Evolutionary conservation across 2,329 filamentous ascomycete species (phyloP).

Genomic region (Penicillium sp.): DNA sequence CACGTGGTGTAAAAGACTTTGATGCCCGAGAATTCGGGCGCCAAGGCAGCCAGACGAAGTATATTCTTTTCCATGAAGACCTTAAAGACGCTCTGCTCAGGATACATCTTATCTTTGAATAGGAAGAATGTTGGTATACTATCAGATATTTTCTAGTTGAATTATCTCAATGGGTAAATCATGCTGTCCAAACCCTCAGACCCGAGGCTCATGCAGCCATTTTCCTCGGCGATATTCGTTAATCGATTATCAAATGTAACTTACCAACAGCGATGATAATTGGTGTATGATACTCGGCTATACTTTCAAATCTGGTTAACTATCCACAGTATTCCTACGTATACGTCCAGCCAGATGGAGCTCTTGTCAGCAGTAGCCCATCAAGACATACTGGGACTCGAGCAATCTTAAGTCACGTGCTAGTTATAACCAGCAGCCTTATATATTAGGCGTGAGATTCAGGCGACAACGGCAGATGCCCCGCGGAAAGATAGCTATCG

Average conservation of each 20-base stretch:
- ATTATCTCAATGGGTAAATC: neutral
- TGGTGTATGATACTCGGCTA: too few relatives aligned
- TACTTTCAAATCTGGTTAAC: neutral
- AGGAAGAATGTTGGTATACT: neutral
- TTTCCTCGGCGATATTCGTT: neutral
- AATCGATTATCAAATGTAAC: neutral
- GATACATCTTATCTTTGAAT: neutral
- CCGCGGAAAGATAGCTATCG: slow-evolving; percentile 13
- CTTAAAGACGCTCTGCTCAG: neutral
- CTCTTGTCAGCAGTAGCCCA: neutral
- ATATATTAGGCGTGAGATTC: neutral
- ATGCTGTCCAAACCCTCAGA: neutral
- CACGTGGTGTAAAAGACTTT: slow-evolving; percentile 15
- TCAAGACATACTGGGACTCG: neutral
- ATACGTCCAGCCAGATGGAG: neutral
- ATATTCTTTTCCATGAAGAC: neutral
- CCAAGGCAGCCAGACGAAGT: neutral
- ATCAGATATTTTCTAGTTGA: neutral
- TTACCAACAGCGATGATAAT: neutral
- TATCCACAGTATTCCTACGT: neutral
- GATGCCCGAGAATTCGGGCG: slow-evolving; percentile 14
- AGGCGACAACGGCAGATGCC: slow-evolving; percentile 10
- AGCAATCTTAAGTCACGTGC: neutral
- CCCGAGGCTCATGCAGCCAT: neutral
- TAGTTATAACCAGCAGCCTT: neutral